Conservation (phyloP, 2,329 filamentous ascomycete genomes). For the Fusarium longipes region DNA sequence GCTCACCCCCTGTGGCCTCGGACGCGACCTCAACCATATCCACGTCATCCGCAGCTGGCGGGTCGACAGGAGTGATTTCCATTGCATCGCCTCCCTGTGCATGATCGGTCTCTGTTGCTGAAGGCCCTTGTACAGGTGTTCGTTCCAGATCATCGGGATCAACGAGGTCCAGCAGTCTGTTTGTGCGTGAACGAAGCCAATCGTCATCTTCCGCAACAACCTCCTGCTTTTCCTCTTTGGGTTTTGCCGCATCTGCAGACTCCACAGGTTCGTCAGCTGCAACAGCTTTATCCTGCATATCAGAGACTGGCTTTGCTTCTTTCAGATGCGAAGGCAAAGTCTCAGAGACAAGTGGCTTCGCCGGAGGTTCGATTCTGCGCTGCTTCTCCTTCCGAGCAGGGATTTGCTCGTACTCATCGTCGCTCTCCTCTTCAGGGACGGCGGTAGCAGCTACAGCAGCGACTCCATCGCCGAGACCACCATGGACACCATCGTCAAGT, state of each 20-base stretch:
- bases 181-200: constrained; percentile 92
- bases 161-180: constrained; percentile 83
- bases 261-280: constrained; percentile 37
- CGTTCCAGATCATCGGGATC: constrained; percentile 72
- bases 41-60: constrained; percentile 32
- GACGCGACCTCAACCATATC: constrained; percentile 44
- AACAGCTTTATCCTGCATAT: constrained; percentile 18
- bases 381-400: constrained; percentile 64
- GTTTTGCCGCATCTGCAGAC: constrained; percentile 38
- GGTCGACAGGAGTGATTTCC: constrained; percentile 28
- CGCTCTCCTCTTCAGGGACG: constrained; percentile 69
- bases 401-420: constrained; percentile 79
- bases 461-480: constrained; percentile 35
- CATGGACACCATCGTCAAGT: constrained; percentile 48
- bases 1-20: constrained; percentile 40
- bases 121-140: constrained; percentile 33
- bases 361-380: constrained; percentile 50
- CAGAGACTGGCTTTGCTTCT: constrained; percentile 31
- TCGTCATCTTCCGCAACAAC: constrained; percentile 78
- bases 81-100: constrained; percentile 28
- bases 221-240: constrained; percentile 42
- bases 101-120: constrained; percentile 29
- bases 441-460: constrained; percentile 49
- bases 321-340: constrained; percentile 35
- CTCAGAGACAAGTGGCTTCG: constrained; percentile 33